Percentiles rank a stretch among this genome's conserved stretches.
phyloP scores from a whole-genome alignment of 2,329 filamentous ascomycete species.

The Monilinia laxa region DNA sequence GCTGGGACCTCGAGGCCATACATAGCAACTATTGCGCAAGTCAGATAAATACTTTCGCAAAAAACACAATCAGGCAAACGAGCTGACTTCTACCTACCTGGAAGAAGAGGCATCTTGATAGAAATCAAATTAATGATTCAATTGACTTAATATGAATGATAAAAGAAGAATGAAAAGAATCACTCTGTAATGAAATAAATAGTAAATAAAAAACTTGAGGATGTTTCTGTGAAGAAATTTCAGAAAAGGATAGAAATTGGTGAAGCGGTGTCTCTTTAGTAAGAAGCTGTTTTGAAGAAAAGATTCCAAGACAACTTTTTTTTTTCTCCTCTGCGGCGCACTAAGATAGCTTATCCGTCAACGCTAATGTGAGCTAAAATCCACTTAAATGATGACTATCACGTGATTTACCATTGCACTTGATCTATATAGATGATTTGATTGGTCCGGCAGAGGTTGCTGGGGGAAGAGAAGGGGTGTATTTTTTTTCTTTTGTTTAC shows the following conservation, averaged over 20 bases:
- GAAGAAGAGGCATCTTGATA: slow-evolving; percentile 55
- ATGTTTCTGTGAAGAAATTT: slow-evolving; percentile 16
- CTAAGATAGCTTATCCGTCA: slow-evolving; percentile 35
- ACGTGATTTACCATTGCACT: background rate
- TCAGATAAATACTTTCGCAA: slow-evolving; percentile 40
- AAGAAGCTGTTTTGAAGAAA: slow-evolving; percentile 26
- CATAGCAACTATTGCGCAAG: slow-evolving; percentile 61
- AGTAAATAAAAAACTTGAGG: slow-evolving; percentile 7
- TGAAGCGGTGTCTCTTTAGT: slow-evolving; percentile 28
- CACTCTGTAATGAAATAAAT: background rate
- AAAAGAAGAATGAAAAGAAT: background rate
- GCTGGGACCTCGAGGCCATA: slow-evolving; percentile 91
- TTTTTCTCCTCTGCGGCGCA: slow-evolving; percentile 26
- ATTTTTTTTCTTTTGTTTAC: no score
- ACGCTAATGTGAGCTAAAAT: slow-evolving; percentile 13
- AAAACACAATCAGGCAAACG: slow-evolving; percentile 10
- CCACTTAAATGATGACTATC: background rate
- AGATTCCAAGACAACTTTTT: slow-evolving; percentile 33
- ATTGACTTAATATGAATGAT: slow-evolving; percentile 16
- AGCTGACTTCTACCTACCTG: slow-evolving; percentile 39
- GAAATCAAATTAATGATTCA: slow-evolving; percentile 24
- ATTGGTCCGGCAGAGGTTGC: background rate
- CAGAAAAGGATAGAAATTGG: slow-evolving; percentile 17
- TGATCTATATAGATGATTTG: background rate
- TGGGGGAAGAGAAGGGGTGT: no score